Conservation (phyloP, 306 rosid species). For the Abrus pulchellus region DNA sequence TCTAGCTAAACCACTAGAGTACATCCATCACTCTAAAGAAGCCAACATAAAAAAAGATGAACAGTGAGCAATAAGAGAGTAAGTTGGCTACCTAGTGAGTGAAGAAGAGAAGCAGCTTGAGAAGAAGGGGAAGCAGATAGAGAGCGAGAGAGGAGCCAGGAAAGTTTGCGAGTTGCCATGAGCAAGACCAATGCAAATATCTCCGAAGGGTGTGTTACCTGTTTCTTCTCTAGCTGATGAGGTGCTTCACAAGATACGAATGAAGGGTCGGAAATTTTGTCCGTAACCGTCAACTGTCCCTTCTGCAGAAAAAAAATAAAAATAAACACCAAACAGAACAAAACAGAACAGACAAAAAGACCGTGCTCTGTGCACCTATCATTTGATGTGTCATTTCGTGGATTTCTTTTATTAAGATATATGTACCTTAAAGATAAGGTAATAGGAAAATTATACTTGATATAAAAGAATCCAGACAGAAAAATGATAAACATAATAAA, state of each 20-base stretch:
- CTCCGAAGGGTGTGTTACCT: not conserved
- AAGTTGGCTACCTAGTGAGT: not conserved
- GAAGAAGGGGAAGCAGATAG: not conserved
- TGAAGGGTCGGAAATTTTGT: not conserved
- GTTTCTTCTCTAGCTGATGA: not conserved
- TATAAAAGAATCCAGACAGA: too few relatives aligned
- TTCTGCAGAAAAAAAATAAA: not conserved
- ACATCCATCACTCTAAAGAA: not conserved
- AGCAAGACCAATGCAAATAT: not conserved
- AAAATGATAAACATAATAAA: too few relatives aligned
- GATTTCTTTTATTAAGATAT: not conserved
- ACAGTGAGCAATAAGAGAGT: not conserved
- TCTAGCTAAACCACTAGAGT: not conserved
- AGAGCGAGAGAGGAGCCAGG: constrained; percentile 6
- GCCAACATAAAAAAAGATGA: too few relatives aligned
- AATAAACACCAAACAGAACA: not conserved
- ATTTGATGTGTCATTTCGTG: not conserved
- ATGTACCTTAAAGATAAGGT: too few relatives aligned
- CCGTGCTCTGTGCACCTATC: too few relatives aligned
- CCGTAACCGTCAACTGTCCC: not conserved
- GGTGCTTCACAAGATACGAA: not conserved
- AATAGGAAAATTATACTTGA: too few relatives aligned
- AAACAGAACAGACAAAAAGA: not conserved
- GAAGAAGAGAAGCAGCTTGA: constrained; percentile 14
- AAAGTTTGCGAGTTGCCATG: constrained; percentile 7